phyloP scores from a whole-genome alignment of 768 basidiomycete genomes.

The Amanita inopinata region DNA sequence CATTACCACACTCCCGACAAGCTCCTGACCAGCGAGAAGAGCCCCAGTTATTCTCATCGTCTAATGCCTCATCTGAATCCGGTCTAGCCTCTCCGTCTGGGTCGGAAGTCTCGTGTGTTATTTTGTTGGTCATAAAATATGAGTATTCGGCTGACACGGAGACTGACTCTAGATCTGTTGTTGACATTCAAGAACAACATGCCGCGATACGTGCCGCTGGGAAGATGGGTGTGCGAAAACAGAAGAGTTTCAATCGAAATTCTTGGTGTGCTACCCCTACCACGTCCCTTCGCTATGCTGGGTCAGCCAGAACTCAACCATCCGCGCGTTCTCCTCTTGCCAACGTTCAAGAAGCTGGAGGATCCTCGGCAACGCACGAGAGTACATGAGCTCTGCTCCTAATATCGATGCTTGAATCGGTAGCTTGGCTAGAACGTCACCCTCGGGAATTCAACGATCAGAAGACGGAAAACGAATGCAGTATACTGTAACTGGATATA shows the following conservation, averaged over 20 bases:
- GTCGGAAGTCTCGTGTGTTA: constrained; percentile 14
- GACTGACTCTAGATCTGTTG: constrained; percentile 15
- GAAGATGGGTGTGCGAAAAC: constrained; percentile 36
- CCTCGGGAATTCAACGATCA: no score
- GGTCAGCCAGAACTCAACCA: not conserved
- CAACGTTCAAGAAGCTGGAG: constrained; percentile 3
- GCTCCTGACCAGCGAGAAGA: constrained; percentile 1
- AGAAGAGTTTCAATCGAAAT: constrained; percentile 37
- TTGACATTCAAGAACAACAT: constrained; percentile 17
- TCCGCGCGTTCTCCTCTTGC: constrained; percentile 4
- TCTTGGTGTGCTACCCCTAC: constrained; percentile 36
- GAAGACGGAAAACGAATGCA: not conserved
- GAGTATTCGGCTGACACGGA: not conserved
- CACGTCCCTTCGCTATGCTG: constrained; percentile 6
- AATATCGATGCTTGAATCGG: not conserved
- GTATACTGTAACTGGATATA: not conserved
- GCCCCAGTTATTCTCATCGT: not conserved
- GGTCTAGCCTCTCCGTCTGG: constrained; percentile 11
- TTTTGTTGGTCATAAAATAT: not conserved
- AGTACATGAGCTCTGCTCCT: not conserved
- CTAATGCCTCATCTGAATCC: constrained; percentile 10
- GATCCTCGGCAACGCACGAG: not conserved
- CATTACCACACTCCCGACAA: constrained; percentile 6
- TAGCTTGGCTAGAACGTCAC: no score
- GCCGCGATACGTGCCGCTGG: constrained; percentile 46